Evolutionary conservation across 139 green algal species (phyloP), one percentile per base, ranked within the genome.

Genomic region (Ettlia oleoabundans): DNA sequence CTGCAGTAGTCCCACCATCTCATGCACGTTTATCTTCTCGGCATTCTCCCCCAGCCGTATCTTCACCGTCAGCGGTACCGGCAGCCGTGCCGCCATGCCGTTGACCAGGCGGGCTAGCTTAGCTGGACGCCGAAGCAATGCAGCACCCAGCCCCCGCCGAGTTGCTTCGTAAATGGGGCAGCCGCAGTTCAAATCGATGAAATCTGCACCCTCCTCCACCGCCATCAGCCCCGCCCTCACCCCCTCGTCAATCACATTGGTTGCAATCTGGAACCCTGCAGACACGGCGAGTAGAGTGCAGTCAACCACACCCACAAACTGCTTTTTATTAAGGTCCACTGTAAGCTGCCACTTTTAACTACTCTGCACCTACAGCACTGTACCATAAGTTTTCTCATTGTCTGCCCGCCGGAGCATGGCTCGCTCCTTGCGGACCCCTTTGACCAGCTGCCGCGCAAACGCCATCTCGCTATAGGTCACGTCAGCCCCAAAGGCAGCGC

Each of bases 31-130:
- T 43, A 96, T 90, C 63, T 88, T 91, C 63, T 78, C 84, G 9
- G 90, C 88, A 42, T 71, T 89, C 78, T 93, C 83, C 0, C 93
- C 93, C n/a, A 68, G 82, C 2, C 89, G 75, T 18, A 95, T 88
- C 73, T 98, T 98, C 61, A 98, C 93, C 0, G 94, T 97, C 5
- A 98, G 81, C 15, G 95, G 95, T 41, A 98, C 82, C 32, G 87
- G 79, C 15, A 78, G 87, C 30, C 82, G 86, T 10, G 72, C 68
- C 15, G 86, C 93, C 10, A 97, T 95, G 37, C 92, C 93, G 2
- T 90, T 66, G 73, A 80, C 73, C 79, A 98, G 85, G 61, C 88
- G 86, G 33, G 89, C 92, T 55, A 98, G 90, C 84, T 96, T 95
- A 2, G 69, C 80, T 0, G 95, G 95, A 78, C 94, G 96, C 35